Percentiles rank a stretch among this genome's conserved stretches.
These are phyloP conservation scores for Lipomyces yamadae DNA, from an alignment of 805 yeast genomes.

Conservation along the genomic window DNA sequence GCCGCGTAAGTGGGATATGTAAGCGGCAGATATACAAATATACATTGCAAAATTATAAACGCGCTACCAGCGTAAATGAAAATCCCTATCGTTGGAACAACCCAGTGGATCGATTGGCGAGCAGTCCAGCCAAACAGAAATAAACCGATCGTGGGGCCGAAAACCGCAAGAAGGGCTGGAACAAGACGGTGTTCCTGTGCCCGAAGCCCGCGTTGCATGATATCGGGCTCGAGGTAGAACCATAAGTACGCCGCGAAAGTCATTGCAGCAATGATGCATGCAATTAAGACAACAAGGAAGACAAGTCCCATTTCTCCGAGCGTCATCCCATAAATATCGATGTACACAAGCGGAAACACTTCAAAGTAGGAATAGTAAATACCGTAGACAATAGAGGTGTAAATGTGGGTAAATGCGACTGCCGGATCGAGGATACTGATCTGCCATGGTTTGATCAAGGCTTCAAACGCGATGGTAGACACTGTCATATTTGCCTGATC, in stretches of 20 bases:
- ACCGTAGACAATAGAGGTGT: slow-evolving; percentile 59
- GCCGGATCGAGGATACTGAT: slow-evolving; percentile 60
- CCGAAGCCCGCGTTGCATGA: slow-evolving; percentile 38
- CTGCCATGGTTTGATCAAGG: slow-evolving; percentile 49
- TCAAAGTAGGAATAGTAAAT: slow-evolving; percentile 62
- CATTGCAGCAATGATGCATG: slow-evolving; percentile 51
- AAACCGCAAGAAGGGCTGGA: slow-evolving; percentile 41
- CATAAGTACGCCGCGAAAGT: slow-evolving; percentile 18
- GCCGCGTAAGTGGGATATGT: too few relatives aligned
- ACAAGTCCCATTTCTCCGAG: slow-evolving; percentile 55
- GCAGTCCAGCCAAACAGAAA: slow-evolving; percentile 60
- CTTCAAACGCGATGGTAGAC: slow-evolving; percentile 35
- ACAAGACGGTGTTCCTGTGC: slow-evolving; percentile 58
- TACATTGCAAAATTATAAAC: too few relatives aligned
- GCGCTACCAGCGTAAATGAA: slow-evolving; percentile 45
- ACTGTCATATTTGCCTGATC: not conserved
- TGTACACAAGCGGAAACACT: slow-evolving; percentile 62
- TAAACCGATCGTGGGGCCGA: slow-evolving; percentile 54
- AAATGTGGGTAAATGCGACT: slow-evolving; percentile 56
- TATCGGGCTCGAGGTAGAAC: slow-evolving; percentile 45
- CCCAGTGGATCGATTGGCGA: slow-evolving; percentile 53
- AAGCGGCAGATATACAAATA: too few relatives aligned
- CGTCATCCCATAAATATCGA: slow-evolving; percentile 53
- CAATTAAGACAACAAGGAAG: slow-evolving; percentile 55
- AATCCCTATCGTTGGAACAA: slow-evolving; percentile 54